phyloP scores from a whole-genome alignment of 352 stramenopile genomes.

The Phytophthora hibernalis region DNA sequence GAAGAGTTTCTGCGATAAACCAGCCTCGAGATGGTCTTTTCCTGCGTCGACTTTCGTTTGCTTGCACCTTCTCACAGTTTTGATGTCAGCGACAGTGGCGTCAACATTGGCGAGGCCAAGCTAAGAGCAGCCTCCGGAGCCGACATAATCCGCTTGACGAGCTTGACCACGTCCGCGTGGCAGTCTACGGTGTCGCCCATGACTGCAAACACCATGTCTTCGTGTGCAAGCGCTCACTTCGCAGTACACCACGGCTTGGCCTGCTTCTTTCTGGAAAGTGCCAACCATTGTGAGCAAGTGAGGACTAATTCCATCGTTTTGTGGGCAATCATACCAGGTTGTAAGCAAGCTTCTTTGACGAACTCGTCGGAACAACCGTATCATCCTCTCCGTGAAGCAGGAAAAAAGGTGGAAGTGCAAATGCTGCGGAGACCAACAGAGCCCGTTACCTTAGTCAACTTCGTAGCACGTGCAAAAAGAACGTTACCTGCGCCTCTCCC shows the following conservation, averaged over 20 bases:
- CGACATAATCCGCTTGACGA: conserved; percentile 52
- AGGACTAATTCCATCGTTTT: too few species aligned
- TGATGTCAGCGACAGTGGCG: conserved; percentile 8
- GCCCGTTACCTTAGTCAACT: not conserved
- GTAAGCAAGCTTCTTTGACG: conserved; percentile 59
- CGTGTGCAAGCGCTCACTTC: conserved; percentile 63
- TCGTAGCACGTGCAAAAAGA: conserved; percentile 1
- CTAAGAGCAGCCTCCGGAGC: not conserved
- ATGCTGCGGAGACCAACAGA: conserved; percentile 25
- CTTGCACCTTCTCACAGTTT: conserved; percentile 23
- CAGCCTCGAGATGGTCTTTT: not conserved
- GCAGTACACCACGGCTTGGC: conserved; percentile 49
- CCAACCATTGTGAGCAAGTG: conserved; percentile 6
- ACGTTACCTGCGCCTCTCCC: conserved; percentile 26
- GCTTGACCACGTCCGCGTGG: conserved; percentile 45
- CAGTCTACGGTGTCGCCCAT: conserved; percentile 70
- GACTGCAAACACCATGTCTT: conserved; percentile 70
- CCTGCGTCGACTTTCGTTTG: not conserved
- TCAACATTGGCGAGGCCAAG: conserved; percentile 9
- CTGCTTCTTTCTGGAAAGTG: conserved; percentile 47
- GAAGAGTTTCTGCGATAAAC: conserved; percentile 57
- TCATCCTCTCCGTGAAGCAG: conserved; percentile 70
- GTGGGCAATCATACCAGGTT: conserved; percentile 44
- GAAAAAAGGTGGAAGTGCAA: conserved; percentile 56
- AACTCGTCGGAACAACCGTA: conserved; percentile 59